Evolutionary conservation across 2,329 filamentous ascomycete species (phyloP).

Genomic region (Cercospora sp.): DNA sequence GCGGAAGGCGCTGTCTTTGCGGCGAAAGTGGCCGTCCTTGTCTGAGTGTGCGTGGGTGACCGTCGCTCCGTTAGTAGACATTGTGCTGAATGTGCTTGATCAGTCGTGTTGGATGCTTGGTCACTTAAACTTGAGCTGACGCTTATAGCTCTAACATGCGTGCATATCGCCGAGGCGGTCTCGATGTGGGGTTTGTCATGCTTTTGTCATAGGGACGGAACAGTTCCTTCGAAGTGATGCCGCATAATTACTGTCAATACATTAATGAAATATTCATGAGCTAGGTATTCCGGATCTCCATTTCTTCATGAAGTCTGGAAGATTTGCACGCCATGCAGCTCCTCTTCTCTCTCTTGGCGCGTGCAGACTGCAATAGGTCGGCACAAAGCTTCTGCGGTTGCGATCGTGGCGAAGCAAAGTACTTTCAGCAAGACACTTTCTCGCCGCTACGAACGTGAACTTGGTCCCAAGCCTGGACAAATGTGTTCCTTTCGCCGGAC

Average conservation of each 20-base stretch:
- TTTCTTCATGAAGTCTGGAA: neutral
- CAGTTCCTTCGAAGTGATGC: neutral
- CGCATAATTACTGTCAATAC: neutral
- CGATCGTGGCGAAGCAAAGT: neutral
- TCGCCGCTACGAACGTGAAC: neutral
- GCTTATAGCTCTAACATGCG: neutral
- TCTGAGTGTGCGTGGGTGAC: slow-evolving; percentile 34
- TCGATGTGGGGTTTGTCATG: neutral
- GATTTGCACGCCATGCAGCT: neutral
- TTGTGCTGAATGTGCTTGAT: neutral
- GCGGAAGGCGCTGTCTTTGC: slow-evolving; percentile 58
- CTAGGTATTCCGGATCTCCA: neutral
- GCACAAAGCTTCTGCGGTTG: neutral
- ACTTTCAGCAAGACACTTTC: neutral
- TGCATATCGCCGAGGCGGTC: neutral
- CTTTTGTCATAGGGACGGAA: slow-evolving; percentile 1
- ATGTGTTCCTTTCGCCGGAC: neutral
- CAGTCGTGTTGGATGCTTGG: neutral
- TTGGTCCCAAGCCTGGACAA: neutral
- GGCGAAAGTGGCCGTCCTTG: slow-evolving; percentile 55
- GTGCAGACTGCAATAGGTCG: neutral
- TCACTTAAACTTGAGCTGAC: neutral
- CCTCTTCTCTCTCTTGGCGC: neutral
- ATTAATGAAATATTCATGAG: neutral
- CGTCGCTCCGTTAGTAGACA: neutral